These are phyloP conservation scores for Hemerocallis citrina DNA, from an alignment of 106 monocot species.

Conservation along the genomic window DNA sequence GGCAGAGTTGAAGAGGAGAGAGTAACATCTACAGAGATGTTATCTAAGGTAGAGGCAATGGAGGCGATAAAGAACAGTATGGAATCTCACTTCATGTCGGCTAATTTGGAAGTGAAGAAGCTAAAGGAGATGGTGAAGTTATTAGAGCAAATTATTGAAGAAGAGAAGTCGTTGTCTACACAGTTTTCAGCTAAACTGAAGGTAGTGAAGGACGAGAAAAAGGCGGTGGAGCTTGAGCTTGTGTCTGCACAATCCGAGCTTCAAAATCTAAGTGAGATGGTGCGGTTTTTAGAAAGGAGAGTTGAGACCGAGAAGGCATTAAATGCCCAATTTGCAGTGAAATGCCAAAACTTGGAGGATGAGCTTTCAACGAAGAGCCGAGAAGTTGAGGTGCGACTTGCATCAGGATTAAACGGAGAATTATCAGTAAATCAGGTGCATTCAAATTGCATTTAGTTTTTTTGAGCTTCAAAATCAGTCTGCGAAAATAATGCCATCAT, in stretches of 20 bases:
- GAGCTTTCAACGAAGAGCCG: slow-evolving; percentile 11
- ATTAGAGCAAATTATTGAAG: slow-evolving; percentile 16
- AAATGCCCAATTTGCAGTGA: slow-evolving; percentile 22
- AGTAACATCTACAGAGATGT: slow-evolving; percentile 7
- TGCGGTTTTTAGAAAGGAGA: slow-evolving; percentile 16
- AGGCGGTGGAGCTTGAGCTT: slow-evolving; percentile 17
- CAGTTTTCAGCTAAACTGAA: slow-evolving; percentile 15
- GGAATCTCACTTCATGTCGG: slow-evolving; percentile 22
- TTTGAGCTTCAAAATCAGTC: too few relatives aligned
- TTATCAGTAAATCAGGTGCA: slow-evolving; percentile 34
- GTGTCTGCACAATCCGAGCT: slow-evolving; percentile 19
- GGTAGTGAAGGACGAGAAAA: slow-evolving; percentile 7
- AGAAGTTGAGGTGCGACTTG: slow-evolving; percentile 16
- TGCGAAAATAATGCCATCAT: too few relatives aligned
- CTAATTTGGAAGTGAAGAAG: slow-evolving; percentile 10
- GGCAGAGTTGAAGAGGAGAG: slow-evolving; percentile 15
- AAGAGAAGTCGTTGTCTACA: slow-evolving; percentile 15
- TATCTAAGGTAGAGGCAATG: slow-evolving; percentile 11
- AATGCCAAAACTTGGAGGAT: slow-evolving; percentile 6
- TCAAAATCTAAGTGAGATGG: slow-evolving; percentile 17
- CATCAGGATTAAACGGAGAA: slow-evolving; percentile 22
- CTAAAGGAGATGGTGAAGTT: slow-evolving; percentile 5
- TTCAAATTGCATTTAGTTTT: background rate
- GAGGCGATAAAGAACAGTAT: slow-evolving; percentile 7
- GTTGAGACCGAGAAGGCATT: slow-evolving; percentile 21